Evolutionary conservation across 257 asterid species (phyloP).

Genomic region (Nicotiana noctiflora): DNA sequence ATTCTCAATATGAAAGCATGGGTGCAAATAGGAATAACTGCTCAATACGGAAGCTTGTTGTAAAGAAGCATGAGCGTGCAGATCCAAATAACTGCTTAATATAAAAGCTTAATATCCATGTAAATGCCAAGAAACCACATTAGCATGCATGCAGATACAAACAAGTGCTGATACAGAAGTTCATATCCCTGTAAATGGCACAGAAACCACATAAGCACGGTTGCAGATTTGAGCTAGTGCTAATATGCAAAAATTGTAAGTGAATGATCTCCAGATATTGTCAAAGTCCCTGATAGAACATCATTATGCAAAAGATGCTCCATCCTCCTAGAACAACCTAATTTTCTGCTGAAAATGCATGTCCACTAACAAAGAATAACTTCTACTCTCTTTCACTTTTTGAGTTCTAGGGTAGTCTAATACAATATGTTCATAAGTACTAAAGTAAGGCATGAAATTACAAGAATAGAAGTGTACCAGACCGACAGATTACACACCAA

Average conservation of each 20-base stretch:
- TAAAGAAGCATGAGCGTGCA: background rate
- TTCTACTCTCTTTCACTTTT: background rate
- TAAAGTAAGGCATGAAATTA: background rate
- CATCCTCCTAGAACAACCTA: background rate
- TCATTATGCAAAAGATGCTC: background rate
- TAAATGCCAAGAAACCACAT: background rate
- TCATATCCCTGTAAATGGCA: no score
- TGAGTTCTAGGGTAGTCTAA: background rate
- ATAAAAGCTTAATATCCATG: background rate
- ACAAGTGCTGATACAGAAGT: background rate
- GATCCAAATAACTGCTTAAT: background rate
- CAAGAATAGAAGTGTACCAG: constrained; percentile 12
- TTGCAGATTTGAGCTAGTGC: background rate
- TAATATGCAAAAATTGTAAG: background rate
- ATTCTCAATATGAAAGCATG: background rate
- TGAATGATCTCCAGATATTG: background rate
- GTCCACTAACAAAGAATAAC: background rate
- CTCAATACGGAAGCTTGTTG: background rate
- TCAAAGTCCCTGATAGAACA: background rate
- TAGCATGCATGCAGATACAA: background rate
- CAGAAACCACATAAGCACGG: background rate
- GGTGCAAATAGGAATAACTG: background rate
- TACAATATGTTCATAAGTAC: background rate
- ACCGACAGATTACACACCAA: constrained; percentile 51
- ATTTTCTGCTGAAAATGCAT: background rate